Evolutionary conservation across 2,329 filamentous ascomycete species (phyloP), one percentile per base, ranked within the genome.

Genomic region (Verticillium nonalfalfae): DNA sequence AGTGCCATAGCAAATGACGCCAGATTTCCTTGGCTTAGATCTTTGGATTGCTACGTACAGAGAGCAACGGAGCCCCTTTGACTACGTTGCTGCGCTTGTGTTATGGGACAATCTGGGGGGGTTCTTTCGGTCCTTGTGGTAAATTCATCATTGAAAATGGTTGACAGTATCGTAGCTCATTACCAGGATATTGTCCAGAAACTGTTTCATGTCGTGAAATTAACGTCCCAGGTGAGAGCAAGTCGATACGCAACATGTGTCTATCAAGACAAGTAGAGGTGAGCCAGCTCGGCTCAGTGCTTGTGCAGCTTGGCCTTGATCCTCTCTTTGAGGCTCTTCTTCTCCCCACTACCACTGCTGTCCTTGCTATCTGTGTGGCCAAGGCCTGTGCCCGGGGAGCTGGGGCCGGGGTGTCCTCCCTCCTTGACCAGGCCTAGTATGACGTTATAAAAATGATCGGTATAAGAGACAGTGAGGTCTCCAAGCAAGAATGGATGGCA

Each of bases 231-330:
- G 18, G 18, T 21, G n/a, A n/a, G 21, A 50, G 21, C 7, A 50
- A 21, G 7, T 21, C 11, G 45, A 57, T 26, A 1, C 26, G 26
- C 26, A 50, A 21, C 13, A 34, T 26, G 7, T 15, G 13, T 13
- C 39, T 18, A 11, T 31, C 13, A 3, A 9, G 13, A 3, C 33
- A 9, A 7, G 5, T 13, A 31, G 14, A 31, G 11, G 50, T 11
- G 14, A 13, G 14, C 55, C 4, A n/a, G 1, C 56, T 10, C 34
- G 26, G 5, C 45, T 66, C 69, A 78, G 68, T 79, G 75, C 61
- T 74, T 75, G 74, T 89, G 86, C 62, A 90, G 74, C 78, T 90
- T 90, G 61, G 83, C 81, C 82, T 90, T 90, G 74, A 90, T 83
- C 76, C 88, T 88, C 61, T 87, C 80, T 63, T 81, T 80, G 50